Percentiles rank a stretch among this genome's conserved stretches.
These are phyloP conservation scores for Pestalotiopsis sp. DNA, from an alignment of 2,329 filamentous ascomycete species.

Conservation along the genomic window DNA sequence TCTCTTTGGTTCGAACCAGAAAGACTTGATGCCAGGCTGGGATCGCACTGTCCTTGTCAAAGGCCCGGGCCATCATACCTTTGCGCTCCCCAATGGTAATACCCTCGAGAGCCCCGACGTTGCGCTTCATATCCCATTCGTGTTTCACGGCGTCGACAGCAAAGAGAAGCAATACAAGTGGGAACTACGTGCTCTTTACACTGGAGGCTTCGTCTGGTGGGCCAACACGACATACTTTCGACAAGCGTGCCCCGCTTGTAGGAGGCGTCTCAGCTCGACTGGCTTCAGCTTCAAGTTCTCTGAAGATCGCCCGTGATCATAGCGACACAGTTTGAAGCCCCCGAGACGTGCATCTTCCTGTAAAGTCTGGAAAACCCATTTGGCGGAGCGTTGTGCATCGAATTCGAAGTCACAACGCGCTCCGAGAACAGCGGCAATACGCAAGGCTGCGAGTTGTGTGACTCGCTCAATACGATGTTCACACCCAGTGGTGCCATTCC, in stretches of 20 bases:
- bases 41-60: conserved; percentile 22
- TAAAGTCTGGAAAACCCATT: no score
- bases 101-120: conserved; percentile 16
- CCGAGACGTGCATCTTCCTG: no score
- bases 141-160: conserved; percentile 21
- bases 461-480: no score
- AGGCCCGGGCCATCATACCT: conserved; percentile 28
- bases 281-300: conserved; percentile 26
- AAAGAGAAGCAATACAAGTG: conserved; percentile 23
- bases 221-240: conserved; percentile 19
- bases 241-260: conserved; percentile 18
- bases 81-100: conserved; percentile 22
- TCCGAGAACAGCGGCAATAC: no score
- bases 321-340: no score
- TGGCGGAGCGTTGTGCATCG: no score
- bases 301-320: conserved; percentile 8
- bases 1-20: conserved; percentile 25
- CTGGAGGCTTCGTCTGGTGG: conserved; percentile 23
- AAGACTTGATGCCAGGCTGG: conserved; percentile 27
- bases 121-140: conserved; percentile 19
- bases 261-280: conserved; percentile 10
- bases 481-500: no score
- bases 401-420: no score
- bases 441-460: no score
- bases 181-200: conserved; percentile 21